Percentiles rank a stretch among this genome's conserved stretches.
These are phyloP conservation scores for Arabis alpina DNA, from an alignment of 345 rosid genomes.

Conservation along the genomic window DNA sequence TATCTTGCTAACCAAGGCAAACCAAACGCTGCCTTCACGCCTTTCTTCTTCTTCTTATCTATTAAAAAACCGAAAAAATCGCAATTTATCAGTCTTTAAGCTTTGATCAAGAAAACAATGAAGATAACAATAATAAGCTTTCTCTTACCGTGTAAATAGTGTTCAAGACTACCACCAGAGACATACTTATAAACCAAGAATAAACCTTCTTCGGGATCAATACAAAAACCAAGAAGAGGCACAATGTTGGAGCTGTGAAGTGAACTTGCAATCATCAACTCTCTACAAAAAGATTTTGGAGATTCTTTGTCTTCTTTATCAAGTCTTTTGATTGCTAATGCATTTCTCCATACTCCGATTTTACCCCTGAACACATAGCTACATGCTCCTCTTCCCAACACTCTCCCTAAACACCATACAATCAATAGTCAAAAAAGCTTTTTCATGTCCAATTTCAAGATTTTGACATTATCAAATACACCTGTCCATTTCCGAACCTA, in stretches of 20 bases:
- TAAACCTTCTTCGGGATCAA: slow-evolving; percentile 87
- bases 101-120: background rate
- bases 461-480: background rate
- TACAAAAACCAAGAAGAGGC: slow-evolving; percentile 94
- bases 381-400: slow-evolving; percentile 96
- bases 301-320: slow-evolving; percentile 94
- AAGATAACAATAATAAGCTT: background rate
- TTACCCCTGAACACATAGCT: slow-evolving; percentile 96
- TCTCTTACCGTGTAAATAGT: slow-evolving; percentile 77
- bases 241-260: slow-evolving; percentile 74
- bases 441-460: background rate
- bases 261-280: slow-evolving; percentile 97
- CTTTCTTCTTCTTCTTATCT: slow-evolving; percentile 85
- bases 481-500: background rate
- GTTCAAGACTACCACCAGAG: slow-evolving; percentile 93
- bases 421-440: slow-evolving; percentile 31
- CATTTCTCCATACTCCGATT: slow-evolving; percentile 76
- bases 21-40: slow-evolving; percentile 46
- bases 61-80: slow-evolving; percentile 21
- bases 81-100: background rate
- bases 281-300: slow-evolving; percentile 92
- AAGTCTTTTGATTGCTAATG: slow-evolving; percentile 82
- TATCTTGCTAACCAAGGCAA: slow-evolving; percentile 86
- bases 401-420: slow-evolving; percentile 63
- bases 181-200: slow-evolving; percentile 95